Base-by-base conservation (phyloP, 768 basidiomycete species). In the Phanerochaete carnosa region DNA sequence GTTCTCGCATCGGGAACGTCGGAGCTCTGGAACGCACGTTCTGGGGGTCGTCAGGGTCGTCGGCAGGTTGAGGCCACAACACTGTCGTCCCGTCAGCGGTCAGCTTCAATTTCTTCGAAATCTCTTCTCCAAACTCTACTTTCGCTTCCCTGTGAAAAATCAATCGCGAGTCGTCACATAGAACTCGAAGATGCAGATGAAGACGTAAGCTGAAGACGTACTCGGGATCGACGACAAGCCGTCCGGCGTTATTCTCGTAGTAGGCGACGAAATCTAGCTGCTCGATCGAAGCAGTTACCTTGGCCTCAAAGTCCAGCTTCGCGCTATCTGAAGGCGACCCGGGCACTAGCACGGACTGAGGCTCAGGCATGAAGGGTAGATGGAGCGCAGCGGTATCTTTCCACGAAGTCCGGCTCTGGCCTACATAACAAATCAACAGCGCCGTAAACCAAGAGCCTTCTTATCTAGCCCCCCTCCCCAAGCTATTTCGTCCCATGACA, bases 31-130 rank as follows among this genome's bases (percentile, higher is more conserved):
- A 15, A 8, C 53, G 30, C 28, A 79, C 80, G 64, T 84, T 85
- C 70, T 86, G 84, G 25, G 85, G 85, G 65, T 87, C 85, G 12
- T 78, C 70, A 0, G 78, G 76, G 37, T 81, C 76, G 65, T 85
- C 81, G 1, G 80, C 78, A 1, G 86, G 85, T 64, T 87, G 86
- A 28, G 86, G 86, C 83, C 85, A 87, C 1, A 88, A 76, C 12
- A 87, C 78, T 39, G 76, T 82, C 9, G 73, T 79, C 0, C 85
- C 84, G 58, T 84, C 81, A 12, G 66, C 60, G 9, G 80, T 76
- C 11, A 84, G 73, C 74, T 87, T 87, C 45, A 87, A 74, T 45
- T 65, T 74, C 1, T 78, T 67, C 0, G 85, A 83, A 33, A 84
- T 65, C 8, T 72, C 72, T 19, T 80, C 79, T 11, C 85, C 85